Conservation (phyloP, 805 yeast genomes). For the Clavispora asparagi region DNA sequence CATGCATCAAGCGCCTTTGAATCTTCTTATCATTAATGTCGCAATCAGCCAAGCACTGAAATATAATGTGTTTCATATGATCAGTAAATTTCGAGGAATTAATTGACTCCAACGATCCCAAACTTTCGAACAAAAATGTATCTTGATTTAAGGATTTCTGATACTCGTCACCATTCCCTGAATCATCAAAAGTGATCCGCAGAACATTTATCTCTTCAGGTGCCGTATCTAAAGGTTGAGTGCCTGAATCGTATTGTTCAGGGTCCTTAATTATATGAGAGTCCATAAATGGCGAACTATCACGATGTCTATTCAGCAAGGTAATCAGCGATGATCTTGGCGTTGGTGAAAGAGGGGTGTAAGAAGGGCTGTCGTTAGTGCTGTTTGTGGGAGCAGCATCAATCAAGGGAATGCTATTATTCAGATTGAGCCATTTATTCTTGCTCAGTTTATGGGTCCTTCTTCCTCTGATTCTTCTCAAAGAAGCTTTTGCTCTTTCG, state of each 20-base stretch:
- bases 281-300: neutral
- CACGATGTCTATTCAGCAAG: neutral
- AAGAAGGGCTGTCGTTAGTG: slow-evolving; percentile 11
- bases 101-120: neutral
- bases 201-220: neutral
- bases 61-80: slow-evolving; percentile 48
- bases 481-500: slow-evolving; percentile 63
- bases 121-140: neutral
- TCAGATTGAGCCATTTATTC: slow-evolving; percentile 19
- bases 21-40: slow-evolving; percentile 33
- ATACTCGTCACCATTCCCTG: neutral
- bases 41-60: slow-evolving; percentile 61
- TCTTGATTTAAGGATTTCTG: neutral
- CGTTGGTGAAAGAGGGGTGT: slow-evolving; percentile 19
- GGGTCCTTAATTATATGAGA: neutral
- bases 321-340: slow-evolving; percentile 4
- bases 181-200: neutral
- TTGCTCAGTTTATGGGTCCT: slow-evolving; percentile 43
- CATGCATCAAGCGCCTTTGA: slow-evolving; percentile 53
- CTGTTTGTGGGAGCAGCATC: slow-evolving; percentile 9
- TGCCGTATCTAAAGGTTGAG: neutral
- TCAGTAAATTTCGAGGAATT: slow-evolving; percentile 19
- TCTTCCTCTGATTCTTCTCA: slow-evolving; percentile 55
- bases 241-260: neutral
- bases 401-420: slow-evolving; percentile 17